A percentile compares a stretch with the other conserved stretches of the same genome.
Evolutionary conservation across 164 flowering plant genomes (phyloP).

Genomic region (Chloranthus sessilifolius): DNA sequence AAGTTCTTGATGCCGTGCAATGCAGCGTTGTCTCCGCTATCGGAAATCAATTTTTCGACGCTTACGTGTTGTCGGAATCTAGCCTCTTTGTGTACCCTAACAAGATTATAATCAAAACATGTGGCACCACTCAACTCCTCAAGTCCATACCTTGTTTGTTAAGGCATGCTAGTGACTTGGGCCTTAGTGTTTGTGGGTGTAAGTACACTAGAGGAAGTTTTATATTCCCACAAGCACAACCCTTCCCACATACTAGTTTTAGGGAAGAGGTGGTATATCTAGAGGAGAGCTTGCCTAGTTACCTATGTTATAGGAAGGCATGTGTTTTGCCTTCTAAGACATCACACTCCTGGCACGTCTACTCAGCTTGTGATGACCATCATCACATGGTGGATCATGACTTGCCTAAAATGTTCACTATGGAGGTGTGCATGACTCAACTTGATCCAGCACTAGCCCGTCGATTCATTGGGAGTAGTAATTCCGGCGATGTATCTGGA

Average conservation of each 20-base stretch:
- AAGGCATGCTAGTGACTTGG: slow-evolving; percentile 39
- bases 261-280: slow-evolving; percentile 60
- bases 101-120: slow-evolving; percentile 86
- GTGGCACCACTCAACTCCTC: slow-evolving; percentile 92
- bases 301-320: slow-evolving; percentile 50
- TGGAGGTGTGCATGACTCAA: slow-evolving; percentile 94
- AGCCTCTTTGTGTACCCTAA: slow-evolving; percentile 83
- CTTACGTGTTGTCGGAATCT: slow-evolving; percentile 92
- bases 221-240: slow-evolving; percentile 77
- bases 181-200: slow-evolving; percentile 38
- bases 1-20: slow-evolving; percentile 64
- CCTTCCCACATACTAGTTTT: slow-evolving; percentile 76
- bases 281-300: slow-evolving; percentile 42
- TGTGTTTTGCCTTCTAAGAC: slow-evolving; percentile 55
- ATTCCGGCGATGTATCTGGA: slow-evolving; percentile 51
- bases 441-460: slow-evolving; percentile 52
- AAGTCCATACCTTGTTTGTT: slow-evolving; percentile 70
- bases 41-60: slow-evolving; percentile 59
- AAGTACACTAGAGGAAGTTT: slow-evolving; percentile 87
- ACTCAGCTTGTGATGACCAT: slow-evolving; percentile 42
- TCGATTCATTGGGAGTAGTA: slow-evolving; percentile 49
- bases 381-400: not conserved
- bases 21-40: slow-evolving; percentile 89
- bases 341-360: slow-evolving; percentile 79
- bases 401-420: slow-evolving; percentile 29